Percentiles rank a stretch among this genome's conserved stretches.
These are phyloP conservation scores for Lichtheimia corymbifera DNA, from an alignment of 371 early-diverging fungal genomes.

Conservation along the genomic window DNA sequence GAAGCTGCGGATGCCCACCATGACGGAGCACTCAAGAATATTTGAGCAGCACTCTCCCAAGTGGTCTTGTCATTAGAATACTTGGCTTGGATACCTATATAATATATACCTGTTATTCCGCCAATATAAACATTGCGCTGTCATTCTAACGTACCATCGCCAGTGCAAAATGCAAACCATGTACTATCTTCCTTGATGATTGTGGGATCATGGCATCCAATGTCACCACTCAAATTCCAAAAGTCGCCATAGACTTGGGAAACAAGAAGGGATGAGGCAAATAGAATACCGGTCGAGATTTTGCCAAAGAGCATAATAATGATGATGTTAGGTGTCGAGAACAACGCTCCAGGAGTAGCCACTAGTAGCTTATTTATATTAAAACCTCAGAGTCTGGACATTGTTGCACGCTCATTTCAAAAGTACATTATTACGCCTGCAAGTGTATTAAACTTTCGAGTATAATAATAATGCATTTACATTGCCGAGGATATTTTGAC, in stretches of 20 bases:
- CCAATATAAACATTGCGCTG: not conserved
- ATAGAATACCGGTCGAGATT: no score
- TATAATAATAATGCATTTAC: no score
- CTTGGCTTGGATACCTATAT: slow-evolving; percentile 13
- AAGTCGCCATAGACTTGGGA: not conserved
- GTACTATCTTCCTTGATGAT: slow-evolving; percentile 11
- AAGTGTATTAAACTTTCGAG: no score
- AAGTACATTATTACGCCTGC: no score
- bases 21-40: slow-evolving; percentile 8
- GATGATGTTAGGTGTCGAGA: no score
- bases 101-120: not conserved
- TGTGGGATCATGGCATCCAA: slow-evolving; percentile 11
- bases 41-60: slow-evolving; percentile 12
- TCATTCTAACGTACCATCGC: slow-evolving; percentile 1
- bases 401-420: no score
- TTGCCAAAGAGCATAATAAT: no score
- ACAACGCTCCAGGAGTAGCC: no score
- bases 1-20: slow-evolving; percentile 12
- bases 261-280: not conserved
- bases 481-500: no score
- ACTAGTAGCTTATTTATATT: no score
- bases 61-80: slow-evolving; percentile 1
- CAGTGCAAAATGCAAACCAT: slow-evolving; percentile 15
- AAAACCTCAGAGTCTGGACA: no score
- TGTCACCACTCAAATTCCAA: slow-evolving; percentile 14